Evolutionary conservation across 805 yeast species (phyloP), one percentile per base, ranked within the genome.

Genomic region (Candida methanosorbosa): DNA sequence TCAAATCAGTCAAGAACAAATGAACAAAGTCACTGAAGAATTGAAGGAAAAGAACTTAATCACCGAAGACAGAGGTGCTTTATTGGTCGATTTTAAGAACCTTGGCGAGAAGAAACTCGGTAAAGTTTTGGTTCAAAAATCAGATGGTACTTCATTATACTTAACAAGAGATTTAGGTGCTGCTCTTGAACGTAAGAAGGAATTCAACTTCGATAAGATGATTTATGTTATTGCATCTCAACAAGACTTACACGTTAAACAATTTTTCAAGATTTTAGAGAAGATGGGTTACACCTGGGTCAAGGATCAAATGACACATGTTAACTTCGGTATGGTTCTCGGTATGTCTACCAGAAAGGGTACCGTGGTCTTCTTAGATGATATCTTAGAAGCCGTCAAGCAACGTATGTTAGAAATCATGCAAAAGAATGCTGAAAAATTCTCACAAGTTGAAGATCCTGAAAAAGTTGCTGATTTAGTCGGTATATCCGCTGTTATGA

Each of bases 261-360:
- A 92, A 65, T 84, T 92, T 58, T 90, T 92, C 61, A 94, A 87
- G 64, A 85, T 87, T 46, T 68, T 92, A 55, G 88, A 88, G 50
- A 84, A 84, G 62, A 73, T 90, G 81, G 96, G 85, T 30, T 76
- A 70, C 57, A 80, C 75, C 42, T 92, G 96, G 96, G 88, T 95
- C 33, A 72, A 70, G 39, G 52, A 46, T 29, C 45, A 48, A 37
- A 66, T 90, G 48, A 72, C 70, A 51, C 97, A 90, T 60, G 73
- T 92, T 49, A 90, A 82, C 64, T 92, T 88, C 49, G 99, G 99
- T 61, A 82, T 92, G 94, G 98, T 92, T 33, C 82, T 76, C 54
- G 98, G 98, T 49, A 92, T 92, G 99, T 82, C 95, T 19, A 92
- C 98, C 39, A 80, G 99, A 68, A 84, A 79, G 63, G 99, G 99